phyloP scores from a whole-genome alignment of 2,329 filamentous ascomycete species.

The Sclerotinia spermophila region DNA sequence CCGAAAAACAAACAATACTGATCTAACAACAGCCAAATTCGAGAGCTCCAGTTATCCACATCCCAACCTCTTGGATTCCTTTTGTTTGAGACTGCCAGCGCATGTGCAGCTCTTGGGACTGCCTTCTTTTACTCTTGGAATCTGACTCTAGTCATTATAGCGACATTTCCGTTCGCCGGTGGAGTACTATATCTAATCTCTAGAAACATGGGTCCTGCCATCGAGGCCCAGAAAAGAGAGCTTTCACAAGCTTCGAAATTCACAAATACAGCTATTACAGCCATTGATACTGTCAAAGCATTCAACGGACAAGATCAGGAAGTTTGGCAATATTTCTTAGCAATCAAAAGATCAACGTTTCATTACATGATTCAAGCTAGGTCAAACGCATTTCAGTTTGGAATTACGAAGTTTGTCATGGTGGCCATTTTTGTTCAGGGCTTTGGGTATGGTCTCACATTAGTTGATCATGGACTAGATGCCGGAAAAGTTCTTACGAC shows the following conservation, averaged over 20 bases:
- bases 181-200: conserved; percentile 58
- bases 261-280: conserved; percentile 63
- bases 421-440: conserved; percentile 79
- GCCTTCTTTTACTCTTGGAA: conserved; percentile 81
- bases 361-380: conserved; percentile 67
- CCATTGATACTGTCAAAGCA: conserved; percentile 82
- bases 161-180: conserved; percentile 66
- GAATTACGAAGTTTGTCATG: conserved; percentile 69
- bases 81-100: conserved; percentile 60
- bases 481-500: conserved; percentile 73
- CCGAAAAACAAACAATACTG: conserved; percentile 7
- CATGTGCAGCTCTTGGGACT: conserved; percentile 62
- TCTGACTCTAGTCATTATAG: conserved; percentile 74
- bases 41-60: conserved; percentile 75
- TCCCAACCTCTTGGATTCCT: conserved; percentile 76
- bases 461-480: conserved; percentile 56
- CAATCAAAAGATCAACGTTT: conserved; percentile 54
- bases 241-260: conserved; percentile 69
- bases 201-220: conserved; percentile 57
- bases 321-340: conserved; percentile 57
- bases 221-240: conserved; percentile 64
- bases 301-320: conserved; percentile 75
- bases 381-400: conserved; percentile 67
- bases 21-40: conserved; percentile 60
- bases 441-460: conserved; percentile 79